Evolutionary conservation across 2,329 filamentous ascomycete species (phyloP).

Genomic region (Phialophora tarda): DNA sequence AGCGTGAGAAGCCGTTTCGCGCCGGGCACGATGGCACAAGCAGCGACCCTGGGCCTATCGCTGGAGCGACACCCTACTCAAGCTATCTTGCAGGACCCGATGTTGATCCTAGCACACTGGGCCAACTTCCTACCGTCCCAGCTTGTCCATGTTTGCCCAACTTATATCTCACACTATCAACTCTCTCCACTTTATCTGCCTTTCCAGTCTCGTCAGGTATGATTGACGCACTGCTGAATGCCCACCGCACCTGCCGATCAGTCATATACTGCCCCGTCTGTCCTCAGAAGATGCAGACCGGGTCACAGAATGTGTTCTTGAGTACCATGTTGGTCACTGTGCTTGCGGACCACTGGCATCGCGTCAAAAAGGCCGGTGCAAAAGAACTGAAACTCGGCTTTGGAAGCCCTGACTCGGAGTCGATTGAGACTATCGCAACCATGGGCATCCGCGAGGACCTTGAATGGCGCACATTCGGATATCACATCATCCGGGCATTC

Average conservation of each 20-base stretch:
- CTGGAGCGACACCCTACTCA: not conserved
- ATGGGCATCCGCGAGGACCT: constrained; percentile 34
- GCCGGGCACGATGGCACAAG: not conserved
- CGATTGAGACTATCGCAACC: not conserved
- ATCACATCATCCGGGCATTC: constrained; percentile 35
- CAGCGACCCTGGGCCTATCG: constrained; percentile 6
- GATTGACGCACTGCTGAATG: constrained; percentile 51
- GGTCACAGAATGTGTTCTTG: constrained; percentile 55
- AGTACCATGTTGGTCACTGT: constrained; percentile 53
- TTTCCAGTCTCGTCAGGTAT: constrained; percentile 53
- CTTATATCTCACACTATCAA: constrained; percentile 48
- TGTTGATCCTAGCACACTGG: constrained; percentile 23
- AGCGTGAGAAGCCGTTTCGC: constrained; percentile 15
- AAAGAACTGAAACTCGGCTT: constrained; percentile 49
- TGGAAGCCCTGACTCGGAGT: constrained; percentile 42
- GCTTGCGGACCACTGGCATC: constrained; percentile 52
- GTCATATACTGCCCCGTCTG: constrained; percentile 53
- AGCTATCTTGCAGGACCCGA: constrained; percentile 11
- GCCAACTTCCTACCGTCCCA: constrained; percentile 33
- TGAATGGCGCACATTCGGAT: constrained; percentile 45
- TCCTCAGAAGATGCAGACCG: constrained; percentile 49
- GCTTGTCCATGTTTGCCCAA: constrained; percentile 40
- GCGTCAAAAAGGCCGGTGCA: constrained; percentile 47
- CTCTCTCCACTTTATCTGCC: constrained; percentile 43
- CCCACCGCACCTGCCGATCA: constrained; percentile 48